A percentile compares a stretch with the other conserved stretches of the same genome.
Evolutionary conservation across 805 yeast species (phyloP).

Genomic region (Candida khao-thaluensis): DNA sequence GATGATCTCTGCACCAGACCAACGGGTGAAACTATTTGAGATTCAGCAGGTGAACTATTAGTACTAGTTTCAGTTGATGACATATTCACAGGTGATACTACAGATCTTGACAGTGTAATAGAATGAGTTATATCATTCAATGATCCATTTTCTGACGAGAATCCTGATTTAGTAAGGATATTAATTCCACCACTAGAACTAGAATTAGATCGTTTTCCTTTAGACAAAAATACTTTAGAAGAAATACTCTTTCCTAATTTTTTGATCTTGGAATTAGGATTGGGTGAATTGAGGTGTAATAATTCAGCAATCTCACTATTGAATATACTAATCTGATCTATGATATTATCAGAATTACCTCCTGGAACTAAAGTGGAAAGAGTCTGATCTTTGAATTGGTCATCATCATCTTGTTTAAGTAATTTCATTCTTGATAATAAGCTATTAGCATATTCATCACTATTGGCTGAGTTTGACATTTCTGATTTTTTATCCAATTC

Average conservation of each 20-base stretch:
- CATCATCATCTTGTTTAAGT: not conserved
- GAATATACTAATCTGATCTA: slow-evolving; percentile 12
- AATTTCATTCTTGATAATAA: slow-evolving; percentile 1
- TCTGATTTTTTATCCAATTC: slow-evolving; percentile 1
- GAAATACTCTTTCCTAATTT: slow-evolving; percentile 13
- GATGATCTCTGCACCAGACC: slow-evolving; percentile 7
- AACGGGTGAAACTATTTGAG: slow-evolving; percentile 9
- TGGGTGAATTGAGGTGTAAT: not conserved
- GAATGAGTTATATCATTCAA: not conserved
- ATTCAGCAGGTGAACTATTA: slow-evolving; percentile 4
- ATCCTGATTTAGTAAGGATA: not conserved
- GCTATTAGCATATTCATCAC: slow-evolving; percentile 3
- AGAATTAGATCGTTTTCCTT: slow-evolving; percentile 1
- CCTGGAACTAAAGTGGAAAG: slow-evolving; percentile 13
- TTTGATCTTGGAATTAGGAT: slow-evolving; percentile 12
- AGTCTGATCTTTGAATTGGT: not conserved
- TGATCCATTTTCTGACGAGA: not conserved
- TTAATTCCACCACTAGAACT: not conserved
- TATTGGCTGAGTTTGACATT: not conserved
- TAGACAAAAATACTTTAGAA: slow-evolving; percentile 7
- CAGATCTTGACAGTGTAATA: slow-evolving; percentile 1
- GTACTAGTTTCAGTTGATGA: not conserved
- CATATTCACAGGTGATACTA: not conserved
- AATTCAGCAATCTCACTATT: slow-evolving; percentile 9
- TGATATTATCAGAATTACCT: slow-evolving; percentile 13